phyloP scores from a whole-genome alignment of 2,329 filamentous ascomycete genomes.

The Botrytis tulipae region DNA sequence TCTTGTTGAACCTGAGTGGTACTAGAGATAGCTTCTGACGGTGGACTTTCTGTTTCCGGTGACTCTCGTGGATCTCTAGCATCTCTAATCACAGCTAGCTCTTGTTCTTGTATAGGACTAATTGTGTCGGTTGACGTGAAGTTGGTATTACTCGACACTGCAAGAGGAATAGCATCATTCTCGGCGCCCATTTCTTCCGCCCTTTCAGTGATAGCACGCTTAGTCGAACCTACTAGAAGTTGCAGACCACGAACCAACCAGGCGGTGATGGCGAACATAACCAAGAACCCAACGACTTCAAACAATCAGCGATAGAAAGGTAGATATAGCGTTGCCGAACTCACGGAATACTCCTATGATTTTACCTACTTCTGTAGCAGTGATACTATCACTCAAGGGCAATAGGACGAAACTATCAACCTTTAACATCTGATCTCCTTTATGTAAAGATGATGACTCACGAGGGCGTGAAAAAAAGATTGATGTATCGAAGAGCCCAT shows the following conservation, averaged over 20 bases:
- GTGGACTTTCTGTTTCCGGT: slow-evolving; percentile 27
- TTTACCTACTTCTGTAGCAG: slow-evolving; percentile 54
- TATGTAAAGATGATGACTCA: not conserved
- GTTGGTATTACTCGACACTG: slow-evolving; percentile 30
- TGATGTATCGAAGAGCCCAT: slow-evolving; percentile 26
- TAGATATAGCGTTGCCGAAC: slow-evolving; percentile 28
- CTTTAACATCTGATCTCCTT: slow-evolving; percentile 8
- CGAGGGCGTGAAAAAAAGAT: slow-evolving; percentile 25
- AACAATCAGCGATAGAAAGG: not conserved
- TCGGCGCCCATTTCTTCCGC: slow-evolving; percentile 50
- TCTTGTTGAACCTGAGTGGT: slow-evolving; percentile 40
- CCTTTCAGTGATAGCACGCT: slow-evolving; percentile 50
- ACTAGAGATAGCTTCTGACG: slow-evolving; percentile 1
- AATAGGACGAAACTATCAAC: slow-evolving; percentile 51
- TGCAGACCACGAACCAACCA: slow-evolving; percentile 56
- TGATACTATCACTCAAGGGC: slow-evolving; percentile 54
- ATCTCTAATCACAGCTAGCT: slow-evolving; percentile 34
- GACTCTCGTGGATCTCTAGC: slow-evolving; percentile 30
- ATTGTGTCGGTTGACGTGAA: slow-evolving; percentile 25
- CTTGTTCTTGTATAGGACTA: slow-evolving; percentile 33
- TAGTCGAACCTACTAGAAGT: slow-evolving; percentile 50
- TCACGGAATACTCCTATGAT: slow-evolving; percentile 59
- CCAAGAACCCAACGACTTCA: slow-evolving; percentile 54
- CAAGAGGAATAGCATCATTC: slow-evolving; percentile 50
- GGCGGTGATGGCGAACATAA: slow-evolving; percentile 52